Evolutionary conservation across 164 flowering plant species (phyloP), one percentile per base, ranked within the genome.

Genomic region (Vitis rotundifolia): DNA sequence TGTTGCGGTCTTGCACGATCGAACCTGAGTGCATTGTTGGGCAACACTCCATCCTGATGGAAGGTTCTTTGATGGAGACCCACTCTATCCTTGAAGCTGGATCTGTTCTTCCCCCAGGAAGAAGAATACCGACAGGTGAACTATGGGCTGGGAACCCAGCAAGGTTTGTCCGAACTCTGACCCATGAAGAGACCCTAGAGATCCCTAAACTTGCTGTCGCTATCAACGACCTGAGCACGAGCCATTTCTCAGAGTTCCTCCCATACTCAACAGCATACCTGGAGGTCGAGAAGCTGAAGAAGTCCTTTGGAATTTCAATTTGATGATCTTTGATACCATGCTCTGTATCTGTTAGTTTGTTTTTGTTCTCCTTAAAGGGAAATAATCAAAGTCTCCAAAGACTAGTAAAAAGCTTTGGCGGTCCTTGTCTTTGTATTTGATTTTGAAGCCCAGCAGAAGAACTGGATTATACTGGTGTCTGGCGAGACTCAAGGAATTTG

Each of bases 101-200:
- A 18, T 90, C 97, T 9, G 97, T 95, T 11, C 80, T 95, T 67
- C 97, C 98, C 44, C 99, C 99, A 15, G 99, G 98, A 12, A 77
- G 98, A 73, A 85, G 97, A 70, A 93, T 95, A 63, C 97, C 99
- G 44, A 83, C 89, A 26, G 97, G 99, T 28, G 98, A 95, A 73
- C 90, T 93, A 12, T 93, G 98, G 99, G 96, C 94, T 63, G 99
- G 98, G 15, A 95, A 95, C 70, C 99, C 99, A 15, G 99, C 98
- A 14, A 87, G 94, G 81, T 93, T 87, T 86, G 88, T 95, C 19
- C 80, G 99, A 78, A 80, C 79, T 44, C 79, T 95, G 73, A 87
- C 89, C 66, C 90, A 88, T 58, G 98, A 93, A 72, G 99, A 93
- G 83, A 91, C 82, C 49, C 28, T 87, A 66, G 97, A 93, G 79